Evolutionary conservation across 192 early-diverging fungal species (phyloP).

Genomic region (Linnemannia schmuckeri): DNA sequence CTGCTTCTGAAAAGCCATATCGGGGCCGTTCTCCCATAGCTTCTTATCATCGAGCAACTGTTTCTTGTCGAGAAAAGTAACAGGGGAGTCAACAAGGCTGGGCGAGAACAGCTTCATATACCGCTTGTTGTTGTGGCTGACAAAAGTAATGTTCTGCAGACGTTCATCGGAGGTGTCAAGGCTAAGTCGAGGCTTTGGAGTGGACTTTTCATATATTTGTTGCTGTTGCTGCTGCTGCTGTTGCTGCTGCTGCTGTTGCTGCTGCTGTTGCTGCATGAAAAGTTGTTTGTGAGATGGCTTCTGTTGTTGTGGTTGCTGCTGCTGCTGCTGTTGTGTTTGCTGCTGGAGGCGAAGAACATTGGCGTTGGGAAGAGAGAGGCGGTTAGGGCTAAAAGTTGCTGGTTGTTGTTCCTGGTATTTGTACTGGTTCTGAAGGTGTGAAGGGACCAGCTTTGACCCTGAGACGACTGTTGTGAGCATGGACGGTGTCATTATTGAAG

Average conservation of each 20-base stretch:
- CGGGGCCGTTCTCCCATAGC: slow-evolving; percentile 51
- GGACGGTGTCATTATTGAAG: background rate
- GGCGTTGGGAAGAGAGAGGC: slow-evolving; percentile 26
- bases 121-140: slow-evolving; percentile 31
- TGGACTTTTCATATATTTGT: slow-evolving; percentile 23
- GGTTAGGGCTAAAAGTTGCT: slow-evolving; percentile 31
- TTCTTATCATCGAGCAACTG: slow-evolving; percentile 40
- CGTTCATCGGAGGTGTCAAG: slow-evolving; percentile 49
- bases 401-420: slow-evolving; percentile 30
- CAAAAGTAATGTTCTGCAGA: slow-evolving; percentile 39
- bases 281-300: slow-evolving; percentile 11
- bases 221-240: slow-evolving; percentile 13
- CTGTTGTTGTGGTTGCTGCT: slow-evolving; percentile 13
- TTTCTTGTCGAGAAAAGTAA: slow-evolving; percentile 33
- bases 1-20: slow-evolving; percentile 52
- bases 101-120: slow-evolving; percentile 51
- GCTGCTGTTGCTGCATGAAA: slow-evolving; percentile 12
- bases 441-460: background rate
- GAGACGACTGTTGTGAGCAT: background rate
- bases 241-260: slow-evolving; percentile 33
- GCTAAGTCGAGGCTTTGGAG: slow-evolving; percentile 26
- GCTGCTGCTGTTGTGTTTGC: slow-evolving; percentile 11
- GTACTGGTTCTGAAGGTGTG: slow-evolving; percentile 20
- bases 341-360: slow-evolving; percentile 10
- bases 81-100: slow-evolving; percentile 44